phyloP scores from a whole-genome alignment of 2,329 filamentous ascomycete species.

The Mariannaea sp. region DNA sequence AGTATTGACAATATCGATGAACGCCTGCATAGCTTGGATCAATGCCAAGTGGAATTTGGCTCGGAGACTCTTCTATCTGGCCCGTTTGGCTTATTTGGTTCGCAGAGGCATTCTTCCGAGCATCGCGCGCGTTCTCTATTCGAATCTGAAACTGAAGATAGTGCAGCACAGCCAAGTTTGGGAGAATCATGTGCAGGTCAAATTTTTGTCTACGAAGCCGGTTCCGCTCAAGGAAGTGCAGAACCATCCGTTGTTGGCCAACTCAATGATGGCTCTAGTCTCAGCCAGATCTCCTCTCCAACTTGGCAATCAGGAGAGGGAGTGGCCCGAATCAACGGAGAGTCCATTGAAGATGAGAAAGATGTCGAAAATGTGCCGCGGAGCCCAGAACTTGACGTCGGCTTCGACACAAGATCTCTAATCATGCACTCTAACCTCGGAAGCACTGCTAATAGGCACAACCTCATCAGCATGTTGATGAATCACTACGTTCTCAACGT shows the following conservation, averaged over 20 bases:
- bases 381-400: neutral
- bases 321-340: neutral
- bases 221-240: neutral
- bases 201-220: neutral
- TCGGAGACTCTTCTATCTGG: neutral
- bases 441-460: neutral
- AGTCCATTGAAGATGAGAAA: neutral
- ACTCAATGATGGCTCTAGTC: neutral
- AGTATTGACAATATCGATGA: conserved; percentile 1
- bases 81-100: conserved; percentile 10
- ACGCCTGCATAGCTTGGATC: conserved; percentile 7
- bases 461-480: conserved; percentile 3
- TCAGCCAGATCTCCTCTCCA: too few species aligned
- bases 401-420: neutral
- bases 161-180: neutral
- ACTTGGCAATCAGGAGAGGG: neutral
- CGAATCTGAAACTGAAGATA: neutral
- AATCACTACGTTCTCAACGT: conserved; percentile 12
- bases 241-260: neutral
- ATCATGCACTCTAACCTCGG: neutral
- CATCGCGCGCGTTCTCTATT: too few species aligned
- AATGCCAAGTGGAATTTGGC: neutral
- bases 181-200: neutral
- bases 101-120: too few species aligned
- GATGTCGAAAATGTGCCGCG: neutral